Evolutionary conservation across 1,284 basidiomycete species (phyloP).

Genomic region (Moniliella sp.): DNA sequence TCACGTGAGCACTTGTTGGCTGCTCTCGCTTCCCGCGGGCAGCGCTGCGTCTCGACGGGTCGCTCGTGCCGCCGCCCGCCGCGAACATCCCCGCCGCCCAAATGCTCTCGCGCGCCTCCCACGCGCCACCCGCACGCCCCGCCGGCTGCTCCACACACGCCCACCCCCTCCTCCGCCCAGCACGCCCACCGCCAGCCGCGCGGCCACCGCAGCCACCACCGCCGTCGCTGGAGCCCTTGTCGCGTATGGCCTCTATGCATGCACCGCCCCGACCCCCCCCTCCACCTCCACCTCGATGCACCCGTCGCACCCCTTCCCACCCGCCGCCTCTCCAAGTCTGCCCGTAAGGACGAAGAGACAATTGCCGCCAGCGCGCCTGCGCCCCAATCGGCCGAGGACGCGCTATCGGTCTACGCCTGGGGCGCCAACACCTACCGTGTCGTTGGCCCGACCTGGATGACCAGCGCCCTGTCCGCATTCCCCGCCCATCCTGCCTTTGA

Average conservation of each 20-base stretch:
- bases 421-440: slow-evolving; percentile 23
- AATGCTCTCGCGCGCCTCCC: too few species aligned
- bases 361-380: too few species aligned
- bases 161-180: too few species aligned
- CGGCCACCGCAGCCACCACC: too few species aligned
- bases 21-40: too few species aligned
- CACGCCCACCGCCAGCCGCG: too few species aligned
- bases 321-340: neutral
- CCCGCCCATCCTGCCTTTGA: slow-evolving; percentile 19
- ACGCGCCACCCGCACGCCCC: too few species aligned
- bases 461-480: slow-evolving; percentile 12
- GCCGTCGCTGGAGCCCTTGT: neutral
- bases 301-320: neutral
- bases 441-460: slow-evolving; percentile 17
- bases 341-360: slow-evolving; percentile 17
- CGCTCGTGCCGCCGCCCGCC: too few species aligned
- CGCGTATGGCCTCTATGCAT: neutral
- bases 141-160: too few species aligned
- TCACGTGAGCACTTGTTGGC: too few species aligned
- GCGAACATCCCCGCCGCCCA: too few species aligned
- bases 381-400: slow-evolving; percentile 10
- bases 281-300: neutral
- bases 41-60: too few species aligned
- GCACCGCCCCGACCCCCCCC: neutral
- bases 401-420: slow-evolving; percentile 25